A percentile compares a stretch with the other conserved stretches of the same genome.
Evolutionary conservation across 2,329 filamentous ascomycete species (phyloP).

Genomic region (Fusarium sp.): DNA sequence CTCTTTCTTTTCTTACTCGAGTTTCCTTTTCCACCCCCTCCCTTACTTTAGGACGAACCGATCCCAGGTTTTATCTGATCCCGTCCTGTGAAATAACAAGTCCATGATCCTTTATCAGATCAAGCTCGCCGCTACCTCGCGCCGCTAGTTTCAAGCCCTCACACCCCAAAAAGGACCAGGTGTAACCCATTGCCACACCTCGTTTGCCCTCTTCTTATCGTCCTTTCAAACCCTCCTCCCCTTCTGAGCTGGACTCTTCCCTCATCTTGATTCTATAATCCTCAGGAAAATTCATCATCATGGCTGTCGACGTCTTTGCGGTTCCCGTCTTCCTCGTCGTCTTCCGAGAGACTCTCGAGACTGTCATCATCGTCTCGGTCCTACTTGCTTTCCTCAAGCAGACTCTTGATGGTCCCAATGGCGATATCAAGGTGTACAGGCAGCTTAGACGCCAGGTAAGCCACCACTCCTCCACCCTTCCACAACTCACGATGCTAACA

Average conservation of each 20-base stretch:
- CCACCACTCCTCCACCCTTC: background rate
- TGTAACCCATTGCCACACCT: conserved; percentile 21
- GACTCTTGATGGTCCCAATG: conserved; percentile 73
- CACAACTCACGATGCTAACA: background rate
- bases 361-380: conserved; percentile 87
- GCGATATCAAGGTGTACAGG: conserved; percentile 74
- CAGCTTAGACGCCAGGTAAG: conserved; percentile 73
- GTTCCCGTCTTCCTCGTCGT: conserved; percentile 90
- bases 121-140: background rate
- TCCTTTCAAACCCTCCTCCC: background rate
- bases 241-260: background rate
- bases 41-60: background rate
- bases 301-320: conserved; percentile 78
- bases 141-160: conserved; percentile 1
- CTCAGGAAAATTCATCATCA: conserved; percentile 45
- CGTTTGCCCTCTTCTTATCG: background rate
- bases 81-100: conserved; percentile 5
- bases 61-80: conserved; percentile 32
- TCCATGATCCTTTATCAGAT: conserved; percentile 13
- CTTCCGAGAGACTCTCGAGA: conserved; percentile 87
- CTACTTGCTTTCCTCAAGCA: conserved; percentile 88
- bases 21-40: background rate
- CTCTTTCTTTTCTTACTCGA: conserved; percentile 9
- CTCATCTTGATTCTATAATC: background rate
- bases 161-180: conserved; percentile 20